Base-by-base conservation (phyloP, 2,329 filamentous ascomycete genomes). In the Ophiosphaerella narmari region DNA sequence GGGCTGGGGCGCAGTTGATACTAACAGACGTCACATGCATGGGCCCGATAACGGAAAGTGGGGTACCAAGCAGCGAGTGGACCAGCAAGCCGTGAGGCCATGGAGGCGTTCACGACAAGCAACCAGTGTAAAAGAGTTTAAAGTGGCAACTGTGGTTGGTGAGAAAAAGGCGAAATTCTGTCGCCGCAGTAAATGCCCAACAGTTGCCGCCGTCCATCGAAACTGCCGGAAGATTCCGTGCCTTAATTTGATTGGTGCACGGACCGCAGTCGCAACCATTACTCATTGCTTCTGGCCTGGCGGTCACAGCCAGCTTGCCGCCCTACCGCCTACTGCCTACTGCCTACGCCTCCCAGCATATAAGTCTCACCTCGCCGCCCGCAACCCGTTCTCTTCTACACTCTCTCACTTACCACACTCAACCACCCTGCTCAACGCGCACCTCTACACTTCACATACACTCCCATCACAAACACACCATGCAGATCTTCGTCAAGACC, bases 401-500 rank as follows among this genome's bases (percentile, higher is more conserved):
- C 50, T 48, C 45, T 16, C n/a, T n/a, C 37, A 16, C 18, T 18
- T 16, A 50, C 26, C 12, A 18, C n/a, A 36, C 43, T 39, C 51
- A 46, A 24, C 42, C 46, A 38, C 52, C 46, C 36, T 43, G 50
- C 50, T 38, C 45, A 41, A 48, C 26, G 48, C 48, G 56, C 52
- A 56, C 38, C 46, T 14, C 42, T 39, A 49, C 40, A 36, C 18
- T 5, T 7, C 37, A 21, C 37, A 31, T 12, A 21, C 18, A 5
- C 18, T 21, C 18, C 18, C 18, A 29, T 29, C 26, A 29, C 14
- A 12, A 13, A 34, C 12, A 35, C 31, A 55, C 16, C 77, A 95
- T 96, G 92, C 92, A 96, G 84, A 96, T 97, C 83, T 97, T 96
- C 78, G 92, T 96, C 71, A 96, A 96, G 87, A 96, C 91, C 67